Percentiles rank a stretch among this genome's conserved stretches.
phyloP scores from a whole-genome alignment of 768 basidiomycete genomes.

The Lentinula detonsa region DNA sequence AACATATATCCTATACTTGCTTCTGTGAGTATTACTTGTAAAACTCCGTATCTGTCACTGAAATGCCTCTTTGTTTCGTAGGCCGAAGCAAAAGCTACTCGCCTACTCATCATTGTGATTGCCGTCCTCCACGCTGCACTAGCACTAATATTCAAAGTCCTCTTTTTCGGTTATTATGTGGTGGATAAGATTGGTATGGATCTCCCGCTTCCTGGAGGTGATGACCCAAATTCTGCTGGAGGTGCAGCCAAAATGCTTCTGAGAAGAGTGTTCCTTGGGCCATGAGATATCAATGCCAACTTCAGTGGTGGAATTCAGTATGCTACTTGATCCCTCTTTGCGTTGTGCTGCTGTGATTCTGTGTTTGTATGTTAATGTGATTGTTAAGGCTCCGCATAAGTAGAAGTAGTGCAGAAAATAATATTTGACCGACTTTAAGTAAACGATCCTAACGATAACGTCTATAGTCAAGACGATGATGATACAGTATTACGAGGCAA shows the following conservation, averaged over 20 bases:
- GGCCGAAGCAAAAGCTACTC: constrained; percentile 85
- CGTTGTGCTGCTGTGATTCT: too few species aligned
- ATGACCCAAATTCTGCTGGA: constrained; percentile 21
- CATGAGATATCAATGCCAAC: neutral
- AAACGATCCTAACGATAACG: neutral
- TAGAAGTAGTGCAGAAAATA: too few species aligned
- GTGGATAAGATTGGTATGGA: constrained; percentile 35
- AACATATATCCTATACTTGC: constrained; percentile 91
- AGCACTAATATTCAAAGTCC: constrained; percentile 80
- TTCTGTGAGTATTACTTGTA: constrained; percentile 43
- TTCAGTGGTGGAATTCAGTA: too few species aligned
- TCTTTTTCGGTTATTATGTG: constrained; percentile 55
- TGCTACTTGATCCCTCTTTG: too few species aligned
- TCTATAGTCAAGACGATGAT: neutral
- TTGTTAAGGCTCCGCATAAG: too few species aligned
- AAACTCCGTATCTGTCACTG: neutral
- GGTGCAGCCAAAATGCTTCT: neutral
- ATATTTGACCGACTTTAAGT: too few species aligned
- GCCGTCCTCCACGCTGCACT: constrained; percentile 71
- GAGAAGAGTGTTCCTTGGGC: neutral
- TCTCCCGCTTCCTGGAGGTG: constrained; percentile 34
- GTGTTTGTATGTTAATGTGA: too few species aligned
- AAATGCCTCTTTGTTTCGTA: constrained; percentile 18
- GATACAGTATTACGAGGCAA: neutral
- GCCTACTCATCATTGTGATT: constrained; percentile 75